Evolutionary conservation across 805 yeast species (phyloP), one percentile per base, ranked within the genome.

Genomic region (Metschnikowia cerradonensis): DNA sequence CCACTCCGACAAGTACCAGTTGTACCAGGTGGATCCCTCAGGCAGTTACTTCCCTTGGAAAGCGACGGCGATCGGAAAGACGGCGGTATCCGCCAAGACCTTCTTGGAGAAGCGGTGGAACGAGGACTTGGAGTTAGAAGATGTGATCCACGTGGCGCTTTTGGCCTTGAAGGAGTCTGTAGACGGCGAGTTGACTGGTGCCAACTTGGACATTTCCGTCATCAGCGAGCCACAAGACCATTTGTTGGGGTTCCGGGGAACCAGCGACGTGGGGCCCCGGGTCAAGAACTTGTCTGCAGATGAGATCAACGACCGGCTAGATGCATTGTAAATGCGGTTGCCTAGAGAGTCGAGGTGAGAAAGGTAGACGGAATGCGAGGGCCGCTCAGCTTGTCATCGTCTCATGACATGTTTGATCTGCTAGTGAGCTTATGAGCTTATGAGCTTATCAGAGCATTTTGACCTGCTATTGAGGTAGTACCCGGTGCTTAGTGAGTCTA

Each of bases 31-130:
- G 44, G 99, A 94, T 72, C 99, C 99, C 4, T 87, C 96, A 3
- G 99, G 99, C 8, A 84, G 97, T 38, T 94, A 86, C 68, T 94
- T 89, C 79, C 98, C 99, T 8, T 94, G 99, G 99, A 94, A 92
- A 71, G 99, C 99, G 36, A 92, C 99, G 3, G 98, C 99, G 22
- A 94, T 94, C 61, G 99, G 99, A 57, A 91, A 90, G 66, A 96
- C 97, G 23, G 84, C 97, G 3, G 83, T 83, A 41, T 89, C 96
- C n/a, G 99, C 98, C 34, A 94, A 95, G 76, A 92, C 98, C 1
- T 94, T 94, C 62, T 73, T 94, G 65, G 99, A 94, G 69, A 94
- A 94, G 73, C 84, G 99, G 72, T 94, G 98, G 97, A 92, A 91
- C 66, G 96, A 90, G 58, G 96, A 94, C 69, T 77, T 94, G 66